A percentile compares a stretch with the other conserved stretches of the same genome.
phyloP scores from a whole-genome alignment of 345 rosid species.

The Salix suchowensis region DNA sequence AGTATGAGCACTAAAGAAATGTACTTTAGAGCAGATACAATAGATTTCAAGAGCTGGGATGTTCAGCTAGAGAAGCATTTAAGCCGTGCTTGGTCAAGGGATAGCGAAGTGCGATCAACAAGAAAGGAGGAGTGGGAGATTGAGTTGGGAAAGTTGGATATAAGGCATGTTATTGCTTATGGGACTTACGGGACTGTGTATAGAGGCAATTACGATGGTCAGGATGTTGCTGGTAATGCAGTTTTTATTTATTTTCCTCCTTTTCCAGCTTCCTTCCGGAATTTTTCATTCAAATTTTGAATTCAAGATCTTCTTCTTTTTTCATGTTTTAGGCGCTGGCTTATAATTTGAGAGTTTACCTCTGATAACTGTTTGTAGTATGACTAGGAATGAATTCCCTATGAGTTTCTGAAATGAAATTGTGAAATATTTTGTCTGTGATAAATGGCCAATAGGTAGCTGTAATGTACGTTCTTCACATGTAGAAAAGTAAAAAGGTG shows the following conservation, averaged over 20 bases:
- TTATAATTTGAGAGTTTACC: neutral
- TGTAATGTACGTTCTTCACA: neutral
- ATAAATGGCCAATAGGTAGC: neutral
- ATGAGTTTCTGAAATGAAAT: neutral
- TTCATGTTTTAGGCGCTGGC: neutral
- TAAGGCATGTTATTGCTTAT: constrained; percentile 24
- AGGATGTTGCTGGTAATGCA: constrained; percentile 31
- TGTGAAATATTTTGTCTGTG: neutral
- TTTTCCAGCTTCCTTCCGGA: neutral
- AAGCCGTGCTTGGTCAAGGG: constrained; percentile 33
- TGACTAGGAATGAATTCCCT: neutral
- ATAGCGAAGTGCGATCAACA: constrained; percentile 10
- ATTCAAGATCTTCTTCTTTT: neutral
- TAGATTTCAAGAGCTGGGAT: constrained; percentile 36
- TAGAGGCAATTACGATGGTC: constrained; percentile 32
- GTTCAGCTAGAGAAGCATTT: constrained; percentile 32
- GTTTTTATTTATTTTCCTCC: neutral
- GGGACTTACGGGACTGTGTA: constrained; percentile 33
- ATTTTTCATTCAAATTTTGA: neutral
- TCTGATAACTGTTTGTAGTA: neutral
- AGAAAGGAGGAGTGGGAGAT: constrained; percentile 30
- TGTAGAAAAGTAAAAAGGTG: neutral
- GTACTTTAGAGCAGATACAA: constrained; percentile 27
- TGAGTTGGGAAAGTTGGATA: constrained; percentile 24
- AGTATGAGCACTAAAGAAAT: constrained; percentile 14